A percentile compares a stretch with the other conserved stretches of the same genome.
phyloP scores from a whole-genome alignment of 2,329 filamentous ascomycete genomes.

The Aphanocladium album region DNA sequence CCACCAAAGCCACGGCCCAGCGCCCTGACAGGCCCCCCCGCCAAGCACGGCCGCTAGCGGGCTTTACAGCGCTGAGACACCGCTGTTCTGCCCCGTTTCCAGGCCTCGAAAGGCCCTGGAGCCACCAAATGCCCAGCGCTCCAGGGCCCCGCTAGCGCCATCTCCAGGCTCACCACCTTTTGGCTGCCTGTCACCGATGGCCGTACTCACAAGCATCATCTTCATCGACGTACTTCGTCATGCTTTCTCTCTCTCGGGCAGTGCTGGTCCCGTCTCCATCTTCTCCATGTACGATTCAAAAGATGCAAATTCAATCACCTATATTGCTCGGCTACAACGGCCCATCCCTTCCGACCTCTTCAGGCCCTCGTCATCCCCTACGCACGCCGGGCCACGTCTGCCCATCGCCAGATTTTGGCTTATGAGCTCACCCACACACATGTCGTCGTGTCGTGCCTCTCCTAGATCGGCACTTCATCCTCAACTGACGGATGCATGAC shows the following conservation, averaged over 20 bases:
- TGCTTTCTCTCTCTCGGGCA: too few relatives aligned
- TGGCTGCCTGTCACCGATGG: neutral
- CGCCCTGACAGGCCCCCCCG: neutral
- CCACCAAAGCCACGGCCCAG: neutral
- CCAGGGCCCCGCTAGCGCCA: neutral
- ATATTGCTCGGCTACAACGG: neutral
- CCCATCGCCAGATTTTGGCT: neutral
- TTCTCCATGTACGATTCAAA: too few relatives aligned
- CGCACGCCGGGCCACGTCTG: too few relatives aligned
- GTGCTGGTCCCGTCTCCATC: too few relatives aligned
- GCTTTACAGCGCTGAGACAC: neutral
- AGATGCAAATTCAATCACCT: neutral
- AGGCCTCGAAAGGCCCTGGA: neutral
- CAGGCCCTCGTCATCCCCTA: neutral
- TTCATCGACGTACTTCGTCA: neutral
- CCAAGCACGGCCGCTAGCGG: neutral
- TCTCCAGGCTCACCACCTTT: neutral
- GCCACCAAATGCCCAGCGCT: neutral
- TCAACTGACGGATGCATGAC: slow-evolving; percentile 4
- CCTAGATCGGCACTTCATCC: neutral
- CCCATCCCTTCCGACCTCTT: neutral
- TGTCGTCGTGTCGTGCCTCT: neutral
- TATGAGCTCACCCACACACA: too few relatives aligned
- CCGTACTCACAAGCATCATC: neutral
- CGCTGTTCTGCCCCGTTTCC: neutral